Conservation (phyloP, 2,329 filamentous ascomycete genomes). For the Malbranchea cinnamomea region DNA sequence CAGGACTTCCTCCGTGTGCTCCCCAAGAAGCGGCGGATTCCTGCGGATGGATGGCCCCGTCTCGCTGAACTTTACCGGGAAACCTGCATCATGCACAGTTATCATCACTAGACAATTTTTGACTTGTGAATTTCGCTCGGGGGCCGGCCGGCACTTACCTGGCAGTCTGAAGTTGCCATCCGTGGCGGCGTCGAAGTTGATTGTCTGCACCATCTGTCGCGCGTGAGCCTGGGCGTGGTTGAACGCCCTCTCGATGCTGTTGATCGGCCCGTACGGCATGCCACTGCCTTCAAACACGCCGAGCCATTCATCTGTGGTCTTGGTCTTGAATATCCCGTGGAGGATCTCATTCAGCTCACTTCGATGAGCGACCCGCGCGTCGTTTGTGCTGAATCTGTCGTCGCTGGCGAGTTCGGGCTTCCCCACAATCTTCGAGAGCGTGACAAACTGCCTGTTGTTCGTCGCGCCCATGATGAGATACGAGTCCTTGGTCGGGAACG, state of each 20-base stretch:
- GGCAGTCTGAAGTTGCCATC: constrained; percentile 16
- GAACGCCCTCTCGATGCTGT: constrained; percentile 31
- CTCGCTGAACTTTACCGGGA: constrained; percentile 21
- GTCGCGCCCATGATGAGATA: constrained; percentile 55
- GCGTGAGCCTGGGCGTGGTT: constrained; percentile 29
- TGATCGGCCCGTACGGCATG: constrained; percentile 34
- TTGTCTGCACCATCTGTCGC: constrained; percentile 22
- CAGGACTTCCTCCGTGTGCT: constrained; percentile 18
- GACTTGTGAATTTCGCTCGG: too few relatives aligned
- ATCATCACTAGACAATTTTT: too few relatives aligned
- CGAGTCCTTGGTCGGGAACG: constrained; percentile 53
- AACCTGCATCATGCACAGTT: constrained; percentile 3
- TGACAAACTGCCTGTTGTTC: constrained; percentile 55
- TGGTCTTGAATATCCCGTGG: constrained; percentile 19
- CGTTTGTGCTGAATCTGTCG: constrained; percentile 45
- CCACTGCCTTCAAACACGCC: constrained; percentile 27
- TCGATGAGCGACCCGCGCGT: constrained; percentile 41
- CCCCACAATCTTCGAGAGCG: constrained; percentile 46
- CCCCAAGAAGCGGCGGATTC: constrained; percentile 16
- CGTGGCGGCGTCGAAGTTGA: constrained; percentile 12
- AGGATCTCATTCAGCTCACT: constrained; percentile 24
- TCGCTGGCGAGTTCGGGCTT: constrained; percentile 46
- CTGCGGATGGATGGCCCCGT: constrained; percentile 13
- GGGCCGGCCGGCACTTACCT: too few relatives aligned
- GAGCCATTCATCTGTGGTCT: constrained; percentile 29